Percentiles rank a stretch among this genome's conserved stretches.
Conservation (phyloP, 495 filamentous ascomycete genomes). For the Staphylotrichum longicolle region DNA sequence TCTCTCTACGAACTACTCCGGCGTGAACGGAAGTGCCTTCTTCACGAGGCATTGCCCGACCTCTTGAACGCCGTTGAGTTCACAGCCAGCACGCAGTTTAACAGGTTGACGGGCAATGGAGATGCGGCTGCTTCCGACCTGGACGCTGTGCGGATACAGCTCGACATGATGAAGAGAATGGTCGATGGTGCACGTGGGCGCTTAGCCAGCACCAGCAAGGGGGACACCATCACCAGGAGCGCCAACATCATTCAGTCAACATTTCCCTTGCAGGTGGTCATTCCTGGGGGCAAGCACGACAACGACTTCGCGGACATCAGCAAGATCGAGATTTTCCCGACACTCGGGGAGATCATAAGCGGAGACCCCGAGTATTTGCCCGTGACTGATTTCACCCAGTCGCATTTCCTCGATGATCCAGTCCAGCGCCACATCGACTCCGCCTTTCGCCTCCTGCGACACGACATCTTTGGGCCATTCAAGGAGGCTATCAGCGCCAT, state of each 20-base stretch:
- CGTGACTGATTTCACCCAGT: conserved; percentile 44
- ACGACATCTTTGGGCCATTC: conserved; percentile 62
- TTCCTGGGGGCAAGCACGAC: conserved; percentile 19
- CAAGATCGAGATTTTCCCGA: conserved; percentile 64
- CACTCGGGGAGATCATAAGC: conserved; percentile 57
- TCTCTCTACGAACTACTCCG: conserved; percentile 14
- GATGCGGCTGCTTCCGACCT: neutral
- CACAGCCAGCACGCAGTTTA: neutral
- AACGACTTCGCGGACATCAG: conserved; percentile 21
- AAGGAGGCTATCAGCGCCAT: conserved; percentile 53
- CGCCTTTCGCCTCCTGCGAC: conserved; percentile 66
- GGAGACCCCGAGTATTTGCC: conserved; percentile 60
- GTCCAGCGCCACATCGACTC: conserved; percentile 62
- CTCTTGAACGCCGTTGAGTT: neutral
- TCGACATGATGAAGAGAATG: conserved; percentile 12
- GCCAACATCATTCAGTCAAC: conserved; percentile 8
- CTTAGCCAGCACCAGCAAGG: neutral
- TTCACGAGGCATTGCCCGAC: conserved; percentile 7
- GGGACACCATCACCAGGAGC: too few species aligned
- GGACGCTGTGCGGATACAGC: neutral
- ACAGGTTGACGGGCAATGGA: neutral
- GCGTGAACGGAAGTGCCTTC: conserved; percentile 16
- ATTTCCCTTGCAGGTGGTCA: conserved; percentile 4
- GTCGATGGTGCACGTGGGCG: neutral
- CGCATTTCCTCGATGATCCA: conserved; percentile 50